Base-by-base conservation (phyloP, 2,329 filamentous ascomycete species). In the Cadophora gregata region DNA sequence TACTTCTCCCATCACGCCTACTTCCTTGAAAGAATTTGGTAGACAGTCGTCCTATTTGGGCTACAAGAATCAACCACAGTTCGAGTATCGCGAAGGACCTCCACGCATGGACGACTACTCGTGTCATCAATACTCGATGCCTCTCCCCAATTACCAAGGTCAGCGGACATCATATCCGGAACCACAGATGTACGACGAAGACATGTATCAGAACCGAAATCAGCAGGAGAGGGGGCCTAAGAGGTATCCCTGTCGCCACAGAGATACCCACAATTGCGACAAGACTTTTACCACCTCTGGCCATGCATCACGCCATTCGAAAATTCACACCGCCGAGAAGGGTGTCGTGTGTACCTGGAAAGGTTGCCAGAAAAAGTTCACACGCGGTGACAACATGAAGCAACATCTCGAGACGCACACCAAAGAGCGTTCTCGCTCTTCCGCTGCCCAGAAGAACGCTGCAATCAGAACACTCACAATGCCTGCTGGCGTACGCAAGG, bases 221-320 rank as follows among this genome's bases (percentile, higher is more conserved):
- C 51, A 59, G 1, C 58, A 62, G 19, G 70, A 73, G 14, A 64
- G 67, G 51, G 72, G 67, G 4, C 55, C 68, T 6, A 93, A 89
- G 86, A 85, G 89, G 66, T 93, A 92, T 73, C 90, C 90, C 1
- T 93, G 91, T 77, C 89, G 90, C 27, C 90, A 90, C 75, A 86
- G 88, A 38, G 90, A 93, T 69, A 85, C 84, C 61, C 90, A 88
- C 72, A 86, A 87, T 48, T 95, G 92, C 80, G 86, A 86, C 74
- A 92, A 93, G 81, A 92, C 88, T 12, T 95, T 95, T 77, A 94
- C 92, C 66, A 95, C 92, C 2, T 94, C 92, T 0, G 92, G 92
- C 51, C 92, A 95, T 74, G 91, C 92, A n/a, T 93, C 92, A 51
- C 88, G 92, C 48, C 92, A 95, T 77, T 91, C 91, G 67, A 93